Base-by-base conservation (phyloP, 192 early-diverging fungal genomes). In the Coemansia sp. region DNA sequence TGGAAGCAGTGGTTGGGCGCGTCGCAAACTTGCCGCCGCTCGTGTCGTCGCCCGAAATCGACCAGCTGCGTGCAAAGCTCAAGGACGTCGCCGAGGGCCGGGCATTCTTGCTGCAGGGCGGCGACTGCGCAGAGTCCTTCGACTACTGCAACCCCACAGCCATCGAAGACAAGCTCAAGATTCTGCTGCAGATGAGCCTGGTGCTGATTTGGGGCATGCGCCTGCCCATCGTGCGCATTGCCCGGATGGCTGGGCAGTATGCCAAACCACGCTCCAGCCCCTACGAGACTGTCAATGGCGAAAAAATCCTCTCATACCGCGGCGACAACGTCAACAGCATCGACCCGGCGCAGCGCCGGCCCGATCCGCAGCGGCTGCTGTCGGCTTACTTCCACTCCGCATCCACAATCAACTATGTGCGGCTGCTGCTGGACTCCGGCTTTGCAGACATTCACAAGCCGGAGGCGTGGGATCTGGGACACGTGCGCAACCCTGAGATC, bases 261-360 rank as follows among this genome's bases (percentile, higher is more conserved):
- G 96, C 96, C 42, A 98, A 98, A 81, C 96, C 96, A 11, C 85
- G 96, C 46, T 94, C 91, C 36, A 93, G 86, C 68, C 87, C 93
- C 2, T 92, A 81, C 32, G 96, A 99, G 62, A 87, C 85, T 51
- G 75, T 90, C 36, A 79, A 93, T 62, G 96, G 94, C 48, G 75
- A 83, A 45, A 83, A 88, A 53, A 89, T 95, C 57, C 58, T 81
- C 45, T 90, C 94, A 31, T 99, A 90, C 83, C 86, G 96, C 47
- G 96, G 96, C 47, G 96, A 97, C 80, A 97, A 96, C 77, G 91
- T 99, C 45, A 99, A 99, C 80, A 93, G 96, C 47, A 94, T 87
- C 57, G 91, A 90, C 42, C 86, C 90, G 14, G 67, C 56, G 26
- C 87, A 94, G 46, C 86, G 96, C 41, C 85, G 79, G 15, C 92